phyloP scores from a whole-genome alignment of 1,284 basidiomycete species.

The Hypsizygus ulmarius region DNA sequence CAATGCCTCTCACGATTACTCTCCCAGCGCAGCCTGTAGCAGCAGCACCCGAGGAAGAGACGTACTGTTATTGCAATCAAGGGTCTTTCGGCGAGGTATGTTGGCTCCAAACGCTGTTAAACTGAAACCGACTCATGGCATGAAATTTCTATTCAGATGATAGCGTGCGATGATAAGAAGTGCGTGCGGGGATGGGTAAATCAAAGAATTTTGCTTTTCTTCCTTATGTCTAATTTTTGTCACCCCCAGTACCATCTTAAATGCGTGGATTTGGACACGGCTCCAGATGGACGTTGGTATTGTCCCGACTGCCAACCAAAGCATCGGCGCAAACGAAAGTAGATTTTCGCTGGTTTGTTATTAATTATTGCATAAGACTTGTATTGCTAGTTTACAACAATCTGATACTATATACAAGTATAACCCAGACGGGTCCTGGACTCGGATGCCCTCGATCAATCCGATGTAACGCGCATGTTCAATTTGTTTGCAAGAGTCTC shows the following conservation, averaged over 20 bases:
- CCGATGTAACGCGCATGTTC: conserved; percentile 43
- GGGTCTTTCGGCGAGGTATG: conserved; percentile 74
- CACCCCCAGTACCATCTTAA: conserved; percentile 65
- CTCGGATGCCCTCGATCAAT: conserved; percentile 20
- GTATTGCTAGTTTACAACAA: neutral
- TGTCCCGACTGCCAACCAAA: conserved; percentile 57
- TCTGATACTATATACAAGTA: neutral
- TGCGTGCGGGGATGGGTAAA: conserved; percentile 79
- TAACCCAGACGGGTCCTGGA: neutral
- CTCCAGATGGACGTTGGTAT: conserved; percentile 70
- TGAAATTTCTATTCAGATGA: conserved; percentile 56
- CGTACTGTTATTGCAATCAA: conserved; percentile 77
- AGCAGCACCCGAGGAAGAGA: conserved; percentile 39
- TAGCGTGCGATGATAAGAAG: conserved; percentile 70
- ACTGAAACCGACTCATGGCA: neutral
- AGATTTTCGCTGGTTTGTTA: conserved; percentile 1
- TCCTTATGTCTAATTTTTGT: conserved; percentile 7
- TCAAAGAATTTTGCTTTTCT: conserved; percentile 10
- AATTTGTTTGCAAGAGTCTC: conserved; percentile 74
- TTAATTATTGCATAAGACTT: neutral
- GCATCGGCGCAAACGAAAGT: conserved; percentile 22
- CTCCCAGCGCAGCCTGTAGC: conserved; percentile 30
- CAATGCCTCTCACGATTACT: conserved; percentile 37
- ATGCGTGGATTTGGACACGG: conserved; percentile 62
- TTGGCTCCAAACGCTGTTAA: conserved; percentile 7